Evolutionary conservation across 371 early-diverging fungal species (phyloP).

Genomic region (Mucor piriformis): DNA sequence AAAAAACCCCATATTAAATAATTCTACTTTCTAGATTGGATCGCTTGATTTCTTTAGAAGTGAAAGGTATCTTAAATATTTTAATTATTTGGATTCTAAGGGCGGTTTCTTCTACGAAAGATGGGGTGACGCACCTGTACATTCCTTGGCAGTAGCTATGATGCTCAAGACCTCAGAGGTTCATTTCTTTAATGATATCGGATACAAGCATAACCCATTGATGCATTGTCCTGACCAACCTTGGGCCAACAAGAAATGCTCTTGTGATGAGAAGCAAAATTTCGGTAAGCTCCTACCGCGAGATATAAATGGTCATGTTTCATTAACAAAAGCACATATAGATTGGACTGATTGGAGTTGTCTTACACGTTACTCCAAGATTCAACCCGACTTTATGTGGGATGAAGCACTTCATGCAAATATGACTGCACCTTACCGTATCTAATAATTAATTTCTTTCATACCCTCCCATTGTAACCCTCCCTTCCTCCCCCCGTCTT

Average conservation of each 20-base stretch:
- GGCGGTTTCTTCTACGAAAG: conserved; percentile 95
- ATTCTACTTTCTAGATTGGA: conserved; percentile 76
- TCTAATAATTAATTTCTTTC: background rate
- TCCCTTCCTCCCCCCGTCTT: background rate
- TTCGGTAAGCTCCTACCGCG: no score
- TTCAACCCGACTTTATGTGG: conserved; percentile 35
- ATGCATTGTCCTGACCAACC: conserved; percentile 68
- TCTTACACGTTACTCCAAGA: conserved; percentile 28
- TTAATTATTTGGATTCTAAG: conserved; percentile 76
- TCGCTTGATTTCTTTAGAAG: conserved; percentile 78
- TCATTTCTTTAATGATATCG: conserved; percentile 93
- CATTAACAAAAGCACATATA: no score
- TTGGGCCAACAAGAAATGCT: conserved; percentile 55
- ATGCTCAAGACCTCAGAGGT: conserved; percentile 77
- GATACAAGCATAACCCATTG: conserved; percentile 75
- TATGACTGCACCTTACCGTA: conserved; percentile 34
- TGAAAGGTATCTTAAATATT: conserved; percentile 74
- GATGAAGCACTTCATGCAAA: conserved; percentile 28
- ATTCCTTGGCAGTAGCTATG: conserved; percentile 87
- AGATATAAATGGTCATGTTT: no score
- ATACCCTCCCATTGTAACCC: background rate
- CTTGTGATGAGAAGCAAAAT: conserved; percentile 51
- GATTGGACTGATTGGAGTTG: conserved; percentile 50
- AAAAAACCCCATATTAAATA: no score
- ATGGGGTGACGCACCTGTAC: conserved; percentile 77